A percentile compares a stretch with the other conserved stretches of the same genome.
phyloP scores from a whole-genome alignment of 345 rosid species.

The Pistacia integerrima region DNA sequence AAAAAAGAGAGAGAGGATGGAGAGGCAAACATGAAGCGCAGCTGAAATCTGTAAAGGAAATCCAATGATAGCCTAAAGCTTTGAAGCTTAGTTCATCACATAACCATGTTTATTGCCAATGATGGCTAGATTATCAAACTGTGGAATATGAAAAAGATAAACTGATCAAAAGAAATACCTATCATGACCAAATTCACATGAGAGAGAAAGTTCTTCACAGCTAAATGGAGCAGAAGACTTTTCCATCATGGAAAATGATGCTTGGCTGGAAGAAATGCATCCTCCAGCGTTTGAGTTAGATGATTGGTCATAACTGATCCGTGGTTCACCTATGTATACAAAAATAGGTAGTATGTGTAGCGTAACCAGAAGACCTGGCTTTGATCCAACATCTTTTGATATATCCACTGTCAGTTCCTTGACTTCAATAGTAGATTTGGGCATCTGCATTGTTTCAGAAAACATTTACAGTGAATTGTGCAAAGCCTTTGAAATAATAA shows the following conservation, averaged over 20 bases:
- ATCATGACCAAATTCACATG: constrained; percentile 84
- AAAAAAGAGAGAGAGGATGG: neutral
- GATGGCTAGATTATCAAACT: constrained; percentile 1
- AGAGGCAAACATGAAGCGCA: neutral
- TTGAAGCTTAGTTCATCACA: constrained; percentile 4
- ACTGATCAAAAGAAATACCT: constrained; percentile 46
- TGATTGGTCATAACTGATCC: constrained; percentile 54
- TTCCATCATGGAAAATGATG: constrained; percentile 46
- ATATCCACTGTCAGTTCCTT: constrained; percentile 79
- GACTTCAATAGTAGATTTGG: constrained; percentile 63
- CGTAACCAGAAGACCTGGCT: constrained; percentile 62
- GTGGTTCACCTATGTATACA: constrained; percentile 66
- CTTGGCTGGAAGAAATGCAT: constrained; percentile 43
- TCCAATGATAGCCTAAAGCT: neutral
- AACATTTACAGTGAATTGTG: constrained; percentile 3
- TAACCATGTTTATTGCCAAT: constrained; percentile 5
- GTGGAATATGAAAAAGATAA: constrained; percentile 15
- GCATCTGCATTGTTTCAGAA: constrained; percentile 57
- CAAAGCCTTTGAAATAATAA: constrained; percentile 2
- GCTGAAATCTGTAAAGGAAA: neutral
- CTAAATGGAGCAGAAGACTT: constrained; percentile 64
- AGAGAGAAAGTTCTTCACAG: constrained; percentile 82
- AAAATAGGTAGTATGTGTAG: constrained; percentile 70
- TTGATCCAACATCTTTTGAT: constrained; percentile 79
- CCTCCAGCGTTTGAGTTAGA: constrained; percentile 44